These are phyloP conservation scores for Mycothermus thermophilus DNA, from an alignment of 495 filamentous ascomycete genomes.

Conservation along the genomic window DNA sequence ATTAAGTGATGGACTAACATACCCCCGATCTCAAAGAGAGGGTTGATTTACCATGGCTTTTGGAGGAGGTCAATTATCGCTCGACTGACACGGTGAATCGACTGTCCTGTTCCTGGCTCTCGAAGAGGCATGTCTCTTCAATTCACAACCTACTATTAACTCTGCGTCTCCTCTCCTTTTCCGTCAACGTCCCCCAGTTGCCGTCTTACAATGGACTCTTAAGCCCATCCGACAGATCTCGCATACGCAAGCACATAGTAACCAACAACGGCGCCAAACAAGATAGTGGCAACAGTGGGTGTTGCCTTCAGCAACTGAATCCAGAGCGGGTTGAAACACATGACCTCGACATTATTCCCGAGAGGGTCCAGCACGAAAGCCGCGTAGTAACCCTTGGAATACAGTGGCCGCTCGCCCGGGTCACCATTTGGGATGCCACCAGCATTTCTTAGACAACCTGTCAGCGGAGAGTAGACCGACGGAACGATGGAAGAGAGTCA, in stretches of 20 bases:
- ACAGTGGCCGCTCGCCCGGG: constrained; percentile 28
- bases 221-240: not conserved
- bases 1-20: too few species aligned
- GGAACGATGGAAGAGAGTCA: not conserved
- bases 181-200: too few species aligned
- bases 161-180: too few species aligned
- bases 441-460: constrained; percentile 17
- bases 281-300: not conserved
- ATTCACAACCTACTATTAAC: too few species aligned
- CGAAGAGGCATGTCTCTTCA: too few species aligned
- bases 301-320: constrained; percentile 3
- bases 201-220: not conserved
- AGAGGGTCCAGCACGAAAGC: constrained; percentile 23
- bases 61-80: too few species aligned
- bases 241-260: not conserved
- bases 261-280: not conserved
- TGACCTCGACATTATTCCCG: constrained; percentile 12
- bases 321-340: constrained; percentile 6
- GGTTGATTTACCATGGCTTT: too few species aligned
- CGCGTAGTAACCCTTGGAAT: constrained; percentile 33
- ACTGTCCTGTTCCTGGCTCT: too few species aligned
- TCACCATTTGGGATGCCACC: constrained; percentile 33
- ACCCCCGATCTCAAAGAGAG: too few species aligned
- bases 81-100: too few species aligned
- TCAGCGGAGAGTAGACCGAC: not conserved